A percentile compares a stretch with the other conserved stretches of the same genome.
These are phyloP conservation scores for Epichloe uncinata DNA, from an alignment of 2,329 filamentous ascomycete species.

Conservation along the genomic window DNA sequence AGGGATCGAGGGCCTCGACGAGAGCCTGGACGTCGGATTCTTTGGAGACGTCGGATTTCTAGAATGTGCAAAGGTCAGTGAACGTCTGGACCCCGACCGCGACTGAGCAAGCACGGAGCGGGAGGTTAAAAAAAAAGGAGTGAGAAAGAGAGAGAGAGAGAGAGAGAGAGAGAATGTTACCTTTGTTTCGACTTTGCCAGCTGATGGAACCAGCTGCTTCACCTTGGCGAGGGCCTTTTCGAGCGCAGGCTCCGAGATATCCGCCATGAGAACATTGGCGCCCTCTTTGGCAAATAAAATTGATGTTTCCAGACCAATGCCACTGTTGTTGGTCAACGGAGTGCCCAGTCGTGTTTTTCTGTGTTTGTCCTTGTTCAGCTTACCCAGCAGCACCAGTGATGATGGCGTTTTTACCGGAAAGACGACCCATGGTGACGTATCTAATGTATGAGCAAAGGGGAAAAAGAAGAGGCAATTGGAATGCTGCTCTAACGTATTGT, in stretches of 20 bases:
- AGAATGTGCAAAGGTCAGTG: not conserved
- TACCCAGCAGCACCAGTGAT: conserved; percentile 81
- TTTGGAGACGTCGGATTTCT: conserved; percentile 65
- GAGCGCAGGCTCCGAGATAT: conserved; percentile 68
- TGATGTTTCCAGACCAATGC: conserved; percentile 83
- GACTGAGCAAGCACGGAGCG: not conserved
- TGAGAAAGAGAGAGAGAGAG: too few relatives aligned
- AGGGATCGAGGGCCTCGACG: conserved; percentile 62
- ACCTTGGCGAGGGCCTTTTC: conserved; percentile 65
- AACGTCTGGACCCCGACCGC: not conserved
- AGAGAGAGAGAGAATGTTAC: conserved; percentile 17
- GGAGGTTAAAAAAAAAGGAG: not conserved
- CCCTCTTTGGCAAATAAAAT: conserved; percentile 87
- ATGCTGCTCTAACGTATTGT: not conserved
- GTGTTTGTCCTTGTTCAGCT: conserved; percentile 1
- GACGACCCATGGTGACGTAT: conserved; percentile 29
- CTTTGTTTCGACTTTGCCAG: conserved; percentile 45
- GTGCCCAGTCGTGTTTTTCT: not conserved
- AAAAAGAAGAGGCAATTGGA: not conserved
- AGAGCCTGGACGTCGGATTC: conserved; percentile 65
- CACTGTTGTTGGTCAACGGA: conserved; percentile 33
- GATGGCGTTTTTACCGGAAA: conserved; percentile 50
- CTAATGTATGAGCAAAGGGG: not conserved
- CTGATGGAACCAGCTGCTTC: conserved; percentile 53
- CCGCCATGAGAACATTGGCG: conserved; percentile 71